Evolutionary conservation across 208 protist species (phyloP), one percentile per base, ranked within the genome.

Genomic region (Trypanosoma congolense): DNA sequence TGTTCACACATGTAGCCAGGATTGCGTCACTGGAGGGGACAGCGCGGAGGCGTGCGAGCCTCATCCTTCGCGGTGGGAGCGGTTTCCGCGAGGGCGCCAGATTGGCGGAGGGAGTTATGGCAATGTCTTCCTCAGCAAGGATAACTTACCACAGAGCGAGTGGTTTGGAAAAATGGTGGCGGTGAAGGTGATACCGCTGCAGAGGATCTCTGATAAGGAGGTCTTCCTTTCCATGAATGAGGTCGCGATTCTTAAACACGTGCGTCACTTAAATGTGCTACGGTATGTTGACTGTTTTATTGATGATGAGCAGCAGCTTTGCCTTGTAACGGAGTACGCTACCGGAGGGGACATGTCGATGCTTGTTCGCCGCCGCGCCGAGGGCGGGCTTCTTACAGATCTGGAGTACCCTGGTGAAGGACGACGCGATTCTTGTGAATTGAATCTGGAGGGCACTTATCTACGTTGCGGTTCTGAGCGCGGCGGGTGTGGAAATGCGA

Each of bases 281-380:
- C 45, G 55, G 8, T 96, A 87, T 59, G 53, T 89, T 45, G 91
- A 96, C 57, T 87, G 65, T 29, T 96, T 94, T 60, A 65, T 85
- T 12, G 77, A 93, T 56, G 53, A 74, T 1, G 69, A 75, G 44
- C 52, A 66, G 47, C 81, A 73, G 57, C 56, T 95, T 36, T 95
- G 89, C 51, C 50, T 90, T 16, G 89, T 95, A 18, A 80, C 83
- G 3, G 89, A 95, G 68, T 95, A 91, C 70, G 69, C 78, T 50
- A 73, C 80, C n/a, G 86, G 86, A 30, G 83, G 89, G 9, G 89
- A 95, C 49, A 65, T 91, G 42, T 70, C 70, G 19, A 50, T 56
- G 8, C 56, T 65, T 26, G 12, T 71, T 19, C 65, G 58, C 19
- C 21, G 41, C 28, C 28, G 38, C 22, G 1, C 2, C 2, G 42